Evolutionary conservation across 345 rosid genomes (phyloP), one percentile per base, ranked within the genome.

Genomic region (Populus euphratica): DNA sequence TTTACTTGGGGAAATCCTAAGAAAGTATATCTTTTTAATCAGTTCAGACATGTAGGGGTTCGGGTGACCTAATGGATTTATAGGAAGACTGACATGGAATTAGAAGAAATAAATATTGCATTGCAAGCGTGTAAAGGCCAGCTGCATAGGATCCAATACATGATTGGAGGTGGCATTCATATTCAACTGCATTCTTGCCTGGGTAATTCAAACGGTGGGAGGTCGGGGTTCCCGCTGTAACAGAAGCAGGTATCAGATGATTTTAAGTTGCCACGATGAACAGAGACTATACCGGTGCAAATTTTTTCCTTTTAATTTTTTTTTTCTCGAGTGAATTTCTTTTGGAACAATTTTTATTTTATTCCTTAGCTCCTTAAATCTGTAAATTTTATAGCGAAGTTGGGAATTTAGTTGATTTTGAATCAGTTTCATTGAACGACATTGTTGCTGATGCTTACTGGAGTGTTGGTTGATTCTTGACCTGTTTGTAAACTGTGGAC

Each of bases 361-460:
- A 4, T 71, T 70, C 20, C 61, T 56, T 23, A 38, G 9, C 71
- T 62, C 23, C 25, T 70, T 49, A 23, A 77, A 70, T 77, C 62
- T 77, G 80, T 77, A 70, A 77, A 77, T 69, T 63, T 44, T 71
- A 77, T 77, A 70, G 75, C 16, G 56, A 77, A 69, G 35, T 31
- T 43, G 38, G 29, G 21, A 68, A 35, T 69, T 39, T 27, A 18
- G 68, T 70, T 41, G 56, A 59, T 23, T 68, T 54, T 39, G 79
- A 67, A 39, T 25, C 68, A 31, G 23, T 68, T 68, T 21, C 5
- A 52, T 17, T 68, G 65, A 50, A 35, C 35, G 18, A 21, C 29
- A 61, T 0, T 43, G 66, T 23, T 12, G 2, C 54, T 41, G 14
- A 23, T n/a, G 29, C 25, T 59, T 9, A 10, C 64, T 10, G 6